Evolutionary conservation across 176 grass and related monocot species (phyloP).

Genomic region (Saccharum spontaneum): DNA sequence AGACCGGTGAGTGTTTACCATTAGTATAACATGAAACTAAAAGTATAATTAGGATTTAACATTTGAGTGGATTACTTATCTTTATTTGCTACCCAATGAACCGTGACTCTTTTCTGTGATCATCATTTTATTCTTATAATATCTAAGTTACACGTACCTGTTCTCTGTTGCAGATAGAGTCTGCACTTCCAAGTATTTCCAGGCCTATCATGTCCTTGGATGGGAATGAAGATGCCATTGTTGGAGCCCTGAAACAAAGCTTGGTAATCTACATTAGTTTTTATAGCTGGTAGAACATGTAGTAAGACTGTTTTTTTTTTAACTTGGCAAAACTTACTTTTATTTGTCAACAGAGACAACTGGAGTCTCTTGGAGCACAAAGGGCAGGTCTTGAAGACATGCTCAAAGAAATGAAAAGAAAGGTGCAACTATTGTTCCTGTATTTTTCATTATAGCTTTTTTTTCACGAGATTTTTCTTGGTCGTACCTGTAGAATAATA

Average conservation of each 20-base stretch:
- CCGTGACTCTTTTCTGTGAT: background rate
- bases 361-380: slow-evolving; percentile 90
- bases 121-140: slow-evolving; percentile 22
- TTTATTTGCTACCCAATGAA: slow-evolving; percentile 21
- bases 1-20: slow-evolving; percentile 60
- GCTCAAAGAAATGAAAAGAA: slow-evolving; percentile 99
- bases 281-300: slow-evolving; percentile 1
- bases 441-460: background rate
- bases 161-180: slow-evolving; percentile 80
- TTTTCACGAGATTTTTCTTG: background rate
- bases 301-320: slow-evolving; percentile 15
- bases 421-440: slow-evolving; percentile 40
- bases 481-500: background rate
- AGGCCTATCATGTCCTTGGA: slow-evolving; percentile 99
- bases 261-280: slow-evolving; percentile 65
- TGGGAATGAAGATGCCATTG: slow-evolving; percentile 98
- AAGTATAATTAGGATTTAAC: background rate
- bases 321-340: slow-evolving; percentile 23
- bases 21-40: slow-evolving; percentile 23
- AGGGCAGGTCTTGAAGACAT: slow-evolving; percentile 98
- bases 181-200: slow-evolving; percentile 94
- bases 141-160: slow-evolving; percentile 28
- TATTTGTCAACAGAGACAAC: slow-evolving; percentile 70
- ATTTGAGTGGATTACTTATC: slow-evolving; percentile 18
- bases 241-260: slow-evolving; percentile 93